Evolutionary conservation across 192 early-diverging fungal species (phyloP).

Genomic region (Entophlyctis helioformis): DNA sequence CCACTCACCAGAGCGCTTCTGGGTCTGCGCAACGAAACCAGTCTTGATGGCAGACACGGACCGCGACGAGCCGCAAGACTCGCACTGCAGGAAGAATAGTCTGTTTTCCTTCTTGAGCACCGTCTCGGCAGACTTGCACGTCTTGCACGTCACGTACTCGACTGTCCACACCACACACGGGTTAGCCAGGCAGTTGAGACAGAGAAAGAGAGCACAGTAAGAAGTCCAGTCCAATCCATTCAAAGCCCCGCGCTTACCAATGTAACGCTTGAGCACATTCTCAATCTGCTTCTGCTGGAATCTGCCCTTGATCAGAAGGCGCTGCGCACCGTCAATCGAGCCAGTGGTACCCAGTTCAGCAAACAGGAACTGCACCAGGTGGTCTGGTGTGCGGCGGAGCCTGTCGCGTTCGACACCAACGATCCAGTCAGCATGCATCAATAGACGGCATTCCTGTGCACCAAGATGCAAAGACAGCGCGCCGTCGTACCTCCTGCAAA

Average conservation of each 20-base stretch:
- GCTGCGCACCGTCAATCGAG: conserved; percentile 81
- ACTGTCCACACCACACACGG: conserved; percentile 24
- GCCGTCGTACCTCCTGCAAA: conserved; percentile 56
- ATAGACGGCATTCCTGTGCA: too few relatives aligned
- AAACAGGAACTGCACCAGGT: conserved; percentile 95
- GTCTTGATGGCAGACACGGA: conserved; percentile 94
- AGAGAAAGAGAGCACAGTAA: background rate
- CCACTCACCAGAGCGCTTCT: conserved; percentile 21
- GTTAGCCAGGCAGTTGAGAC: background rate
- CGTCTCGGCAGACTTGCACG: conserved; percentile 92
- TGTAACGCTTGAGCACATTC: conserved; percentile 92
- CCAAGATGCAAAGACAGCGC: background rate
- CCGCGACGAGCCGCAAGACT: conserved; percentile 86
- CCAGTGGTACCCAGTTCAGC: conserved; percentile 98
- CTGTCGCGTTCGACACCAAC: conserved; percentile 12
- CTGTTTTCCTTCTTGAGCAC: conserved; percentile 91
- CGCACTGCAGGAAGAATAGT: conserved; percentile 93
- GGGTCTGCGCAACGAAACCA: conserved; percentile 81
- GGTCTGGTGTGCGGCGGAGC: conserved; percentile 91
- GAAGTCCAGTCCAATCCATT: too few relatives aligned
- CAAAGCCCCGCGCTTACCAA: too few relatives aligned
- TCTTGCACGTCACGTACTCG: conserved; percentile 99
- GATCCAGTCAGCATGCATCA: too few relatives aligned
- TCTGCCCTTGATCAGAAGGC: conserved; percentile 90
- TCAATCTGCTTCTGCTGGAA: conserved; percentile 99